Conservation (phyloP, 257 asterid species). For the Orobanche coerulescens region DNA sequence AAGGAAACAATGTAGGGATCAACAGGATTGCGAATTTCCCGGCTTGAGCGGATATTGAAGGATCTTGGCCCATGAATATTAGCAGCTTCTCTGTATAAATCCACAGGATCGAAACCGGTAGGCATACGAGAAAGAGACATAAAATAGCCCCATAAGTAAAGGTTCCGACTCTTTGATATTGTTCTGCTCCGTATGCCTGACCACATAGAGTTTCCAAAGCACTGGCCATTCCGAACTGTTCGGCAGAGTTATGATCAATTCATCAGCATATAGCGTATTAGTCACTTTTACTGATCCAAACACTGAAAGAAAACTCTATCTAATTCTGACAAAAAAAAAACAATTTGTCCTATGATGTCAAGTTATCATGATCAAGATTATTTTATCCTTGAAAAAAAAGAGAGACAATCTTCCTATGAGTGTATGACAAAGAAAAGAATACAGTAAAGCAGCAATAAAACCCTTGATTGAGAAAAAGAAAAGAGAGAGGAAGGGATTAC, state of each 20-base stretch:
- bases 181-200: conserved; percentile 37
- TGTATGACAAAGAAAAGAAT: no score
- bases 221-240: conserved; percentile 40
- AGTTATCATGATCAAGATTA: no score
- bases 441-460: no score
- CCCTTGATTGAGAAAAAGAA: background rate
- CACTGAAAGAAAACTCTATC: no score
- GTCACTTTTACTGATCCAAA: no score
- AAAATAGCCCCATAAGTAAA: conserved; percentile 29
- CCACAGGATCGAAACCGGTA: conserved; percentile 35
- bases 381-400: no score
- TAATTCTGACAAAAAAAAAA: no score
- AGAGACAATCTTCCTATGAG: no score
- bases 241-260: background rate
- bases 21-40: conserved; percentile 29
- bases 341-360: no score
- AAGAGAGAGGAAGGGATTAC: conserved; percentile 27
- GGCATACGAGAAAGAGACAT: conserved; percentile 31
- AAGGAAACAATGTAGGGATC: conserved; percentile 35
- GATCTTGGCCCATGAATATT: conserved; percentile 37
- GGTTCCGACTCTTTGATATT: conserved; percentile 28
- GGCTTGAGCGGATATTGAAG: conserved; percentile 32
- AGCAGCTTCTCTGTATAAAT: conserved; percentile 30
- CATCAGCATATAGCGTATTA: background rate
- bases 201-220: conserved; percentile 46